phyloP scores from a whole-genome alignment of 306 rosid genomes.

The Quillaja saponaria region DNA sequence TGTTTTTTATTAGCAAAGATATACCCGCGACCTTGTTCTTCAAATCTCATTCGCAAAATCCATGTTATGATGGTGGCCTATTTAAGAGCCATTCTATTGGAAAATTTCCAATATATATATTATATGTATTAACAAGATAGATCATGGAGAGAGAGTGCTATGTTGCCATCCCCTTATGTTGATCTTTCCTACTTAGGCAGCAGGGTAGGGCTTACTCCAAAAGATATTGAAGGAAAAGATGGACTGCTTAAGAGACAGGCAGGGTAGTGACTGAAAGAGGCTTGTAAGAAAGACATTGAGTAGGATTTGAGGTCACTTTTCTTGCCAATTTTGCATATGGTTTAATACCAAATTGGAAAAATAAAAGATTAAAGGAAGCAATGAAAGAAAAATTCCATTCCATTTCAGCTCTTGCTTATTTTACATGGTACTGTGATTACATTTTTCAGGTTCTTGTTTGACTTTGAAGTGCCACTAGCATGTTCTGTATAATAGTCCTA shows the following conservation, averaged over 20 bases:
- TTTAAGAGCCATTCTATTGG: no score
- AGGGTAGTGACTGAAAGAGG: slow-evolving; percentile 2
- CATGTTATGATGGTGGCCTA: background rate
- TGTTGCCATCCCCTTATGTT: slow-evolving; percentile 2
- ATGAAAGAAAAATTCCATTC: background rate
- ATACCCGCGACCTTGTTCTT: no score
- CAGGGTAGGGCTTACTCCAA: background rate
- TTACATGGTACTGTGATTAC: background rate
- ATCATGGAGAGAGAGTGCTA: background rate
- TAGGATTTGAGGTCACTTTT: background rate
- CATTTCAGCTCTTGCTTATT: background rate
- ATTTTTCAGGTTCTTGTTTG: background rate
- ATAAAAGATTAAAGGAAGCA: background rate
- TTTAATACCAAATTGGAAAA: background rate
- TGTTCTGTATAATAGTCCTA: background rate
- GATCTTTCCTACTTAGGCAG: background rate
- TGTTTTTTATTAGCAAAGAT: no score
- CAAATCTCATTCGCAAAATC: no score
- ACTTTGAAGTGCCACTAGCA: background rate
- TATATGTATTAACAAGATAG: background rate
- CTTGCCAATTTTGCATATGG: no score
- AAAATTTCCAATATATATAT: no score
- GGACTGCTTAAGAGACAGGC: background rate
- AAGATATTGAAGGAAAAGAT: background rate
- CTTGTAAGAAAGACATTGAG: background rate